phyloP scores from a whole-genome alignment of 2,329 filamentous ascomycete species.

The Calonectria multiphialidica region DNA sequence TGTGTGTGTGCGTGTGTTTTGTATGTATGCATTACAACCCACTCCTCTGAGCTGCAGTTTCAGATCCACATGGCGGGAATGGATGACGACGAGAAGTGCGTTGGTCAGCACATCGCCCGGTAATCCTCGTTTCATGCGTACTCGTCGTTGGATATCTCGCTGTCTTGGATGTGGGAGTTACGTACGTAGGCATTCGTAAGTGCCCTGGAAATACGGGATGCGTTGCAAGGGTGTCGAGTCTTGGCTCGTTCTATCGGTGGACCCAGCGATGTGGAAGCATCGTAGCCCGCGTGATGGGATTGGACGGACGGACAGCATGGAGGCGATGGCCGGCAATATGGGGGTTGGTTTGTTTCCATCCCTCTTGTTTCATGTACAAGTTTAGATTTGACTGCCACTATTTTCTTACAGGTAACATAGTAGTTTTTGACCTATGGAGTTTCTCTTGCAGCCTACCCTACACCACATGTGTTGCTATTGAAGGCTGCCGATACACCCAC shows the following conservation, averaged over 20 bases:
- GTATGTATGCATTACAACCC: not conserved
- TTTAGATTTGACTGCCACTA: not conserved
- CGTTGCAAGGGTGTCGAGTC: not conserved
- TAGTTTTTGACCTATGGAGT: not conserved
- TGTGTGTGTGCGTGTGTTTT: not conserved
- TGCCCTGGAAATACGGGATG: not conserved
- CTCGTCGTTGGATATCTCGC: not conserved
- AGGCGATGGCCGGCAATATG: not conserved
- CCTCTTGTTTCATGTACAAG: not conserved
- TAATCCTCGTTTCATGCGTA: not conserved
- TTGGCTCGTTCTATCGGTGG: not conserved
- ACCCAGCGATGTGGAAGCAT: not conserved
- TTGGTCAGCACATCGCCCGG: not conserved
- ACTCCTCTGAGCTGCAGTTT: not conserved
- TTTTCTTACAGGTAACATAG: not conserved
- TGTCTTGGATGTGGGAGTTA: not conserved
- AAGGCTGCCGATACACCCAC: not conserved
- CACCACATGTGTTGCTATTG: not conserved
- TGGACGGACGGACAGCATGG: not conserved
- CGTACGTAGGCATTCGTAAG: slow-evolving; percentile 21
- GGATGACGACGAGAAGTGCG: slow-evolving; percentile 13
- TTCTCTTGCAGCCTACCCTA: not conserved
- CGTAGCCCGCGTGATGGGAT: not conserved
- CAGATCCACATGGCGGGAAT: slow-evolving; percentile 6
- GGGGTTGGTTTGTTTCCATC: not conserved